A percentile compares a stretch with the other conserved stretches of the same genome.
These are phyloP conservation scores for Arctium minus DNA, from an alignment of 129 eudicot genomes.

Conservation along the genomic window DNA sequence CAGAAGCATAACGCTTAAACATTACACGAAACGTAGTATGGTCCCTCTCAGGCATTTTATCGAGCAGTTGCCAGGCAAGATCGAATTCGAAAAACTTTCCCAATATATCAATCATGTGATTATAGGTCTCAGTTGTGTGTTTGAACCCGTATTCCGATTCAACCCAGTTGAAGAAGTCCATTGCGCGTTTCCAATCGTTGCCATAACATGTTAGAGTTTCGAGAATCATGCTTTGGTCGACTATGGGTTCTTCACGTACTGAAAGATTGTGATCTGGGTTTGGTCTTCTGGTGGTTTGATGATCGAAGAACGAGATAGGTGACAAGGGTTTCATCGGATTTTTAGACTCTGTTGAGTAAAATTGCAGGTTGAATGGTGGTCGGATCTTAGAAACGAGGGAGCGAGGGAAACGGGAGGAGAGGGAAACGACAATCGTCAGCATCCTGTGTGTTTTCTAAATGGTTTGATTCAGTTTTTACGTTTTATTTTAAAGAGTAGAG, in stretches of 20 bases:
- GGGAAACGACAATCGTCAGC: neutral
- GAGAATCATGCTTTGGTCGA: slow-evolving; percentile 40
- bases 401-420: neutral
- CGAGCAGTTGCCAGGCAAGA: slow-evolving; percentile 50
- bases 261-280: slow-evolving; percentile 1
- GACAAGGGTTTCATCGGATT: neutral
- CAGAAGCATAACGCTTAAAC: slow-evolving; percentile 74
- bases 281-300: slow-evolving; percentile 17
- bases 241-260: slow-evolving; percentile 19
- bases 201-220: slow-evolving; percentile 61
- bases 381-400: slow-evolving; percentile 7
- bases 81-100: slow-evolving; percentile 89
- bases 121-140: slow-evolving; percentile 74
- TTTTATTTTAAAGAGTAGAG: no score
- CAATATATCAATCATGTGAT: slow-evolving; percentile 63
- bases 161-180: slow-evolving; percentile 88
- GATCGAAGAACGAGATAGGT: slow-evolving; percentile 14
- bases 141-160: slow-evolving; percentile 47
- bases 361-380: slow-evolving; percentile 5
- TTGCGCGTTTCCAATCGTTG: slow-evolving; percentile 79
- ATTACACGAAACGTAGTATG: slow-evolving; percentile 67
- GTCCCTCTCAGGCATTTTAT: slow-evolving; percentile 50
- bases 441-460: neutral
- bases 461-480: no score
- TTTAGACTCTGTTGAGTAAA: slow-evolving; percentile 9